A percentile compares a stretch with the other conserved stretches of the same genome.
These are phyloP conservation scores for Lecanicillium sp. DNA, from an alignment of 2,329 filamentous ascomycete genomes.

Conservation along the genomic window DNA sequence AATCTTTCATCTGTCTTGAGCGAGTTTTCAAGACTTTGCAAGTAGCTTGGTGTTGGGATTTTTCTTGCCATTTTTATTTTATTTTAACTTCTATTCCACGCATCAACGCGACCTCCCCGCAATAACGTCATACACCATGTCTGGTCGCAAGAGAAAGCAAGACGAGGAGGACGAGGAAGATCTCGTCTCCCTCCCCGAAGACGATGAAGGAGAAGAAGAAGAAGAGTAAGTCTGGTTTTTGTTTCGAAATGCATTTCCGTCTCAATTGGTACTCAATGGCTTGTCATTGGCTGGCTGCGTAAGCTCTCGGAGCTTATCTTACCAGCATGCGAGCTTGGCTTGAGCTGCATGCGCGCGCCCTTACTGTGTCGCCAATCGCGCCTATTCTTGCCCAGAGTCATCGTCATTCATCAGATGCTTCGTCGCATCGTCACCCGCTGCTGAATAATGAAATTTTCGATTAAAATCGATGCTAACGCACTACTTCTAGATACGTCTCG, in stretches of 20 bases:
- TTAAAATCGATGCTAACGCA: conserved; percentile 5
- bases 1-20: no score
- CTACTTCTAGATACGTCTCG: conserved; percentile 23
- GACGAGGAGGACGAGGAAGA: conserved; percentile 39
- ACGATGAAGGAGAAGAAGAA: conserved; percentile 42
- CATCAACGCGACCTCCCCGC: no score
- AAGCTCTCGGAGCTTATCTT: no score
- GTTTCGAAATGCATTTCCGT: neutral
- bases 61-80: no score
- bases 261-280: conserved; percentile 2
- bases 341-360: neutral
- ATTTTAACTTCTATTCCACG: no score
- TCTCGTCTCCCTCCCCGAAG: conserved; percentile 45
- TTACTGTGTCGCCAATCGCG: conserved; percentile 3
- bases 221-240: conserved; percentile 37
- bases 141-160: conserved; percentile 46
- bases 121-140: conserved; percentile 28
- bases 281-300: conserved; percentile 3
- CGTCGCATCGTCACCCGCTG: neutral
- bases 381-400: neutral
- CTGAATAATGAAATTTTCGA: neutral
- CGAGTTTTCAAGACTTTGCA: no score
- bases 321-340: no score
- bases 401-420: no score
- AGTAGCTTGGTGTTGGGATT: no score